Evolutionary conservation across 495 filamentous ascomycete genomes (phyloP).

Genomic region (Wilcoxina mikolae): DNA sequence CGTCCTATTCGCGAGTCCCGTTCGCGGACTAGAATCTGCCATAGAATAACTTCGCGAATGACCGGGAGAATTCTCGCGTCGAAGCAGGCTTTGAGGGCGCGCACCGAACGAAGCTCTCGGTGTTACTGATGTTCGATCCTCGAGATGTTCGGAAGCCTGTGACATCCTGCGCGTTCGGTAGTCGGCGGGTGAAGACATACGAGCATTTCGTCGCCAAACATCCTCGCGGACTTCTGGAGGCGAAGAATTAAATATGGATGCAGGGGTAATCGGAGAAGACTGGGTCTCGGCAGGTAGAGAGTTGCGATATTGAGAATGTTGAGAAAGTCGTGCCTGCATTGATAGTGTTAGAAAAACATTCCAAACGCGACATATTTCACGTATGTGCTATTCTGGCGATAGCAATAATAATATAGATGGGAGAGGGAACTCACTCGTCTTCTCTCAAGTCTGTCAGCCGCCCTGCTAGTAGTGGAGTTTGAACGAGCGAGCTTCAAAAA

Average conservation of each 20-base stretch:
- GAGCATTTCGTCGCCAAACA: conserved; percentile 1
- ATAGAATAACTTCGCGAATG: conserved; percentile 23
- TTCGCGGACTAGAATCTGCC: conserved; percentile 17
- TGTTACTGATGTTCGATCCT: conserved; percentile 16
- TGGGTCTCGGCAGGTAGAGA: conserved; percentile 25
- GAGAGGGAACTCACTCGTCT: conserved; percentile 36
- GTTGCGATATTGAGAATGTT: conserved; percentile 19
- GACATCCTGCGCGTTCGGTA: conserved; percentile 25
- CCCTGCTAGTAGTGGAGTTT: conserved; percentile 31
- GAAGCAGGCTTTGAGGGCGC: conserved; percentile 20
- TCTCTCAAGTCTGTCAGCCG: conserved; percentile 30
- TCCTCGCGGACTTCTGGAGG: conserved; percentile 2
- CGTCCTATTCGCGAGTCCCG: conserved; percentile 13
- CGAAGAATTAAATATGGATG: conserved; percentile 2
- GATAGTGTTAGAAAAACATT: not conserved
- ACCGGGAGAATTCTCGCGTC: conserved; percentile 21
- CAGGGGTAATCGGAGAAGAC: conserved; percentile 14
- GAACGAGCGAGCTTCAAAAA: conserved; percentile 49
- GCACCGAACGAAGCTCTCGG: conserved; percentile 19
- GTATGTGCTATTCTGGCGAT: not conserved
- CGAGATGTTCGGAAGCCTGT: conserved; percentile 13
- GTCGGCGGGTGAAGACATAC: conserved; percentile 9
- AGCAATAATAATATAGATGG: not conserved
- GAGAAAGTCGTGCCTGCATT: conserved; percentile 20
- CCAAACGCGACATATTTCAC: not conserved